These are phyloP conservation scores for Oxytropis ochrocephala DNA, from an alignment of 306 rosid species.

Conservation along the genomic window DNA sequence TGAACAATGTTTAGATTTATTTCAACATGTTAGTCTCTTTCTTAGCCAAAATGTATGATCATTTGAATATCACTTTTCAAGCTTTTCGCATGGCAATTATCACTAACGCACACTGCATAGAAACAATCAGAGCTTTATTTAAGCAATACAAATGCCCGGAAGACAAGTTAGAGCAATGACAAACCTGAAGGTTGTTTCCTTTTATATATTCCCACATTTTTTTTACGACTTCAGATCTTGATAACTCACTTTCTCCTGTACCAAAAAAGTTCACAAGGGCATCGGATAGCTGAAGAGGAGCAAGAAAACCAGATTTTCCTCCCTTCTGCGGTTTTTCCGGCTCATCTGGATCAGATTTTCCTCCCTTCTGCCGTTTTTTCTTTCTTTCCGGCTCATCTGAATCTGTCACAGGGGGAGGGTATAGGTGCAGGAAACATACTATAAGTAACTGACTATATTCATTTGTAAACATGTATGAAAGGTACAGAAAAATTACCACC, in stretches of 20 bases:
- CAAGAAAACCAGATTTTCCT: conserved; percentile 65
- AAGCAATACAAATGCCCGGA: not conserved
- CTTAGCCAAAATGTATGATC: not conserved
- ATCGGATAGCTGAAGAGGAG: conserved; percentile 69
- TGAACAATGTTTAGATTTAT: not conserved
- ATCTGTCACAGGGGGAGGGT: conserved; percentile 27
- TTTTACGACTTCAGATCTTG: conserved; percentile 55
- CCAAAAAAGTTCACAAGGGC: conserved; percentile 67
- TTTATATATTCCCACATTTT: conserved; percentile 80
- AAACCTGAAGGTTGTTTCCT: conserved; percentile 73
- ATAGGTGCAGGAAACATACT: not conserved
- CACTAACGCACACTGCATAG: not conserved
- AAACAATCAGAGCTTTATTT: not conserved
- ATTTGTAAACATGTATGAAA: not conserved
- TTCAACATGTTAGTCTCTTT: not conserved
- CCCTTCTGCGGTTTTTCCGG: conserved; percentile 64
- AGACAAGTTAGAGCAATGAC: conserved; percentile 20
- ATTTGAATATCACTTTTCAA: not conserved
- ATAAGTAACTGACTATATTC: conserved; percentile 12
- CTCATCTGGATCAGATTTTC: conserved; percentile 50
- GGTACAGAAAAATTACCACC: conserved; percentile 5
- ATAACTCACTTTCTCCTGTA: conserved; percentile 58
- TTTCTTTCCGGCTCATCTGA: conserved; percentile 51
- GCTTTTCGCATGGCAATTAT: conserved; percentile 4
- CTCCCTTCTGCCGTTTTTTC: conserved; percentile 65